Conservation (phyloP, 1,284 basidiomycete genomes). For the Trametes polyzona region DNA sequence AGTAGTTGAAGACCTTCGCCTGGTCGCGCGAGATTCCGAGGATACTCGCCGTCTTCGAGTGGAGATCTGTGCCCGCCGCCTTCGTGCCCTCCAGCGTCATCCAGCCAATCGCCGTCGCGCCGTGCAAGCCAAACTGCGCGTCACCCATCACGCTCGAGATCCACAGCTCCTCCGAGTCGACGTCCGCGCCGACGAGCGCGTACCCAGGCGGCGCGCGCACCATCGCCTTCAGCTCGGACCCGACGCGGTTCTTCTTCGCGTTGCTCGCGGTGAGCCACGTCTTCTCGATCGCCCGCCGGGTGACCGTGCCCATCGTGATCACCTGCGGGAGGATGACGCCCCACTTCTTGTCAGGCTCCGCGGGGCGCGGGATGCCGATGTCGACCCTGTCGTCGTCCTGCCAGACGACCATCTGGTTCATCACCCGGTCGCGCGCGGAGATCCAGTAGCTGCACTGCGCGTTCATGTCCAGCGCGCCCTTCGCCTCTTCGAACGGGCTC, state of each 20-base stretch:
- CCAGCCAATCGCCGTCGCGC: constrained; percentile 97
- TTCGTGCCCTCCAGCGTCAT: constrained; percentile 99
- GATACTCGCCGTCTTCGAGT: constrained; percentile 96
- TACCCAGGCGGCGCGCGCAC: constrained; percentile 93
- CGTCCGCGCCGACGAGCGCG: constrained; percentile 96
- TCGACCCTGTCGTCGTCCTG: constrained; percentile 55
- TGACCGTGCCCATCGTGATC: constrained; percentile 98
- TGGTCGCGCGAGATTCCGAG: constrained; percentile 93
- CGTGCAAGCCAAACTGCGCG: constrained; percentile 96
- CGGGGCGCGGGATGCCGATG: constrained; percentile 27
- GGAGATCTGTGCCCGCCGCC: constrained; percentile 91
- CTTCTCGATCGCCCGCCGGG: constrained; percentile 95
- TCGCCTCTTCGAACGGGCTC: constrained; percentile 79
- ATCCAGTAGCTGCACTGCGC: constrained; percentile 99
- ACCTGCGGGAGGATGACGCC: constrained; percentile 97
- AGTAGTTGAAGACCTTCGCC: constrained; percentile 99
- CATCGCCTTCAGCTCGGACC: constrained; percentile 98
- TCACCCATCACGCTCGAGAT: constrained; percentile 99
- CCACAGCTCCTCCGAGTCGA: constrained; percentile 99
- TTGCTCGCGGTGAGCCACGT: constrained; percentile 99
- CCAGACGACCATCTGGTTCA: constrained; percentile 95
- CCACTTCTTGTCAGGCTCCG: constrained; percentile 56
- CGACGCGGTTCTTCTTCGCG: constrained; percentile 96
- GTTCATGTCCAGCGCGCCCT: constrained; percentile 90
- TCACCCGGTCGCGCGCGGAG: constrained; percentile 88